Base-by-base conservation (phyloP, 495 filamentous ascomycete genomes). In the Chaetomium fimeti region DNA sequence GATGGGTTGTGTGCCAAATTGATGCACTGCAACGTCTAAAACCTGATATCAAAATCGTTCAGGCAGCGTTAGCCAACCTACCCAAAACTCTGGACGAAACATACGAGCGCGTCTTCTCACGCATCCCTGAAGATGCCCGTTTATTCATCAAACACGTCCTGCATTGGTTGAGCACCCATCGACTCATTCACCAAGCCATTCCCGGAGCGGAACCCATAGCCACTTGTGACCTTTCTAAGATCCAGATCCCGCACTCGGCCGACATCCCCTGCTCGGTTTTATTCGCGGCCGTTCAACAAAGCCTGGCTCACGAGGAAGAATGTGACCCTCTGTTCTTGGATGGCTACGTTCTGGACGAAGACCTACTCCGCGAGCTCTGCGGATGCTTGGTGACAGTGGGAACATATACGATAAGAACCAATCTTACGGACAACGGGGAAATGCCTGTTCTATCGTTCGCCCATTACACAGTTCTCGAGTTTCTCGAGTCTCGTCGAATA, bases 161-260 rank as follows among this genome's bases (percentile, higher is more conserved):
- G 20, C 29, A 43, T 22, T 61, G 59, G 59, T 43, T 61, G 32
- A 27, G 59, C 48, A 61, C 59, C 12, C 59, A 61, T 43, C 20
- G 32, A 3, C 3, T 15, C 28, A 54, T 61, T 0, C 59, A 53
- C 6, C 32, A 54, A 1, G 32, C 47, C 32, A 54, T 53, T 20
- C 20, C 32, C 3, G 20, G 22, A 1, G 29, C 15, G 1, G 4
- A 36, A 0, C n/a, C 18, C 12, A 6, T 25, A 2, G 1, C 24
- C 5, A 38, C 24, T 2, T n/a, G 8, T 20, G 16, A 25, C 28
- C 9, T 36, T 16, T 53, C 48, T 16, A 20, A 2, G 7, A 7
- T 40, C 32, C 11, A 52, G 3, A 7, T 42, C 2, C 22, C 36
- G 0, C 3, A 5, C 24, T 13, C 0, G 3, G 2, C 13, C 22